Percentiles rank a stretch among this genome's conserved stretches.
phyloP scores from a whole-genome alignment of 345 rosid genomes.

The Erodium maritimum region DNA sequence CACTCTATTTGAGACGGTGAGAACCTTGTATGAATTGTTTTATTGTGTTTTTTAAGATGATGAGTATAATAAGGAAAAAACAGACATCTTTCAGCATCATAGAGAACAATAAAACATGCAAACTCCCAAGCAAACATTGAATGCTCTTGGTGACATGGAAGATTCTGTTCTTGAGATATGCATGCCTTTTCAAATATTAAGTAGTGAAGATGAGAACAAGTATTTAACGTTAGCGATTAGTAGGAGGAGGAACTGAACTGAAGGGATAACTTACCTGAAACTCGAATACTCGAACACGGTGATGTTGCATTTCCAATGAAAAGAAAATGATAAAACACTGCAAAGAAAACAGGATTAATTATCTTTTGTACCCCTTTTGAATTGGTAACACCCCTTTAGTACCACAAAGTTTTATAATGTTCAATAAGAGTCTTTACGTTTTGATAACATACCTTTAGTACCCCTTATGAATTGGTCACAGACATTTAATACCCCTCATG shows the following conservation, averaged over 20 bases:
- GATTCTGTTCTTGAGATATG: slow-evolving; percentile 57
- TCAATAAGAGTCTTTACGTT: too few species aligned
- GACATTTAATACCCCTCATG: too few species aligned
- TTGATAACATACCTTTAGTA: too few species aligned
- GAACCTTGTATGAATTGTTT: slow-evolving; percentile 12
- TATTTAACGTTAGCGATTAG: slow-evolving; percentile 18
- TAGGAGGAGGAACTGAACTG: slow-evolving; percentile 5
- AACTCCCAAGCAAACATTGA: slow-evolving; percentile 46
- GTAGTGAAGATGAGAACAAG: slow-evolving; percentile 36
- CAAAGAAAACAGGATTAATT: too few species aligned
- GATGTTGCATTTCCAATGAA: slow-evolving; percentile 30
- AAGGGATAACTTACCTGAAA: slow-evolving; percentile 16
- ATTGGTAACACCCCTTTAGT: too few species aligned
- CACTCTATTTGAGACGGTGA: slow-evolving; percentile 5
- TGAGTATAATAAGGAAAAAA: slow-evolving; percentile 21
- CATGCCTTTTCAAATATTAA: slow-evolving; percentile 9
- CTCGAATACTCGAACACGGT: slow-evolving; percentile 20
- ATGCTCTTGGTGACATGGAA: slow-evolving; percentile 54
- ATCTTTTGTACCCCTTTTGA: too few species aligned
- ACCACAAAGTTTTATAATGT: too few species aligned
- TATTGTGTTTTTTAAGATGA: neutral
- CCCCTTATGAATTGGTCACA: too few species aligned
- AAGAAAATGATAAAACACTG: too few species aligned
- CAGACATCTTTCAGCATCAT: slow-evolving; percentile 63
- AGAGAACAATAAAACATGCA: slow-evolving; percentile 34